phyloP scores from a whole-genome alignment of 257 asterid genomes.

The Eustoma russellianum region DNA sequence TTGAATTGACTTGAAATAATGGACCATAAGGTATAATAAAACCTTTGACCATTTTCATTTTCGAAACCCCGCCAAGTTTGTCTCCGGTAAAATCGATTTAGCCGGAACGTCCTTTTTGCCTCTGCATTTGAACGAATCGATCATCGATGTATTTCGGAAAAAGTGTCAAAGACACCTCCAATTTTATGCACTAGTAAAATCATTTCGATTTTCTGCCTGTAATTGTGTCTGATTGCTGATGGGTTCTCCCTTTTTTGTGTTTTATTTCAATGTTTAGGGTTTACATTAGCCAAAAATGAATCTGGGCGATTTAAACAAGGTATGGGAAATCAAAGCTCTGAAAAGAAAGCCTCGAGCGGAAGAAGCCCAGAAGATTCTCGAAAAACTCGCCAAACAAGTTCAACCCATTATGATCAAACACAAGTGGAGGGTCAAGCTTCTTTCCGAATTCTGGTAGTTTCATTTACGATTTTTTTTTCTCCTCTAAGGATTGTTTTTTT shows the following conservation, averaged over 20 bases:
- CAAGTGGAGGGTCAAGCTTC: slow-evolving; percentile 83
- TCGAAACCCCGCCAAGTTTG: slow-evolving; percentile 2
- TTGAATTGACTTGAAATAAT: no score
- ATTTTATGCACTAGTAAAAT: no score
- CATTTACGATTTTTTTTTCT: background rate
- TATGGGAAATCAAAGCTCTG: slow-evolving; percentile 77
- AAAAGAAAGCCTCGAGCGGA: slow-evolving; percentile 63
- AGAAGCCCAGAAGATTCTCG: slow-evolving; percentile 61
- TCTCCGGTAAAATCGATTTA: no score
- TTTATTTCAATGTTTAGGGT: slow-evolving; percentile 8
- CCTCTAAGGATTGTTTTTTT: background rate
- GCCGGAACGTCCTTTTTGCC: no score
- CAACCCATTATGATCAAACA: slow-evolving; percentile 93
- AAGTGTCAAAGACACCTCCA: no score
- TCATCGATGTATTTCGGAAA: no score
- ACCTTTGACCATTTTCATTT: background rate
- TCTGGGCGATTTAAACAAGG: slow-evolving; percentile 56
- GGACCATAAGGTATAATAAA: no score
- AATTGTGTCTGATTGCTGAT: no score
- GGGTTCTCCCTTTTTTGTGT: no score
- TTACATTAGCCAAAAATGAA: slow-evolving; percentile 31
- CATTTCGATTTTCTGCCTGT: no score
- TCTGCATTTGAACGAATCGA: no score
- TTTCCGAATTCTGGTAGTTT: slow-evolving; percentile 70
- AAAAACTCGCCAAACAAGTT: slow-evolving; percentile 68